Conservation (phyloP, 495 filamentous ascomycete genomes). For the Podospora conica region DNA sequence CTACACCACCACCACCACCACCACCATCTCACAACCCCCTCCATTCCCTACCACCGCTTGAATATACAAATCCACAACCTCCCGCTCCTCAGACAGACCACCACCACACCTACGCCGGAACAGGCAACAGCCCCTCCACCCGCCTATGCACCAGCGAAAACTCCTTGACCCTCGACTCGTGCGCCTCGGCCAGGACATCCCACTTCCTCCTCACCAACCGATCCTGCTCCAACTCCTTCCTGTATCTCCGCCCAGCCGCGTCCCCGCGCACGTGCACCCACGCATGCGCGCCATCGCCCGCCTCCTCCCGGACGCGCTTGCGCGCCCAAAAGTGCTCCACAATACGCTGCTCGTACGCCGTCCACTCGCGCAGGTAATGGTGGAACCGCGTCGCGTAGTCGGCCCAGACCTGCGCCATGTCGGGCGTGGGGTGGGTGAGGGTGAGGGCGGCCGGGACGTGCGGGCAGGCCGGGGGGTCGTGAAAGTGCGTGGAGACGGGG, state of each 20-base stretch:
- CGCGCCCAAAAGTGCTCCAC: slow-evolving; percentile 61
- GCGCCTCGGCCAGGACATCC: slow-evolving; percentile 57
- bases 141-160: slow-evolving; percentile 27
- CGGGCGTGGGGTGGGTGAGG: slow-evolving; percentile 34
- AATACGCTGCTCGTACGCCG: slow-evolving; percentile 57
- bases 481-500: slow-evolving; percentile 42
- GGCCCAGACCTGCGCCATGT: slow-evolving; percentile 43
- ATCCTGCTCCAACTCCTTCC: slow-evolving; percentile 58
- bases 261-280: slow-evolving; percentile 57
- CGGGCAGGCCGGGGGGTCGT: slow-evolving; percentile 56
- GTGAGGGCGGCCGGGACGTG: slow-evolving; percentile 34
- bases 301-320: slow-evolving; percentile 46
- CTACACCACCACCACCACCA: background rate
- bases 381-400: slow-evolving; percentile 58
- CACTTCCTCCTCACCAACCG: slow-evolving; percentile 56
- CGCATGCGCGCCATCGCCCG: slow-evolving; percentile 31
- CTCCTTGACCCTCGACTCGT: slow-evolving; percentile 54
- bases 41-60: background rate
- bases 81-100: too few species aligned
- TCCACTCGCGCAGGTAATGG: slow-evolving; percentile 65
- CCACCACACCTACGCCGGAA: background rate
- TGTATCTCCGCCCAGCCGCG: slow-evolving; percentile 44
- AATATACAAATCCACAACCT: background rate
- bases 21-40: too few species aligned
- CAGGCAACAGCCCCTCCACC: background rate